These are phyloP conservation scores for Phytophthora fragariaefolia DNA, from an alignment of 352 stramenopile species.

Conservation along the genomic window DNA sequence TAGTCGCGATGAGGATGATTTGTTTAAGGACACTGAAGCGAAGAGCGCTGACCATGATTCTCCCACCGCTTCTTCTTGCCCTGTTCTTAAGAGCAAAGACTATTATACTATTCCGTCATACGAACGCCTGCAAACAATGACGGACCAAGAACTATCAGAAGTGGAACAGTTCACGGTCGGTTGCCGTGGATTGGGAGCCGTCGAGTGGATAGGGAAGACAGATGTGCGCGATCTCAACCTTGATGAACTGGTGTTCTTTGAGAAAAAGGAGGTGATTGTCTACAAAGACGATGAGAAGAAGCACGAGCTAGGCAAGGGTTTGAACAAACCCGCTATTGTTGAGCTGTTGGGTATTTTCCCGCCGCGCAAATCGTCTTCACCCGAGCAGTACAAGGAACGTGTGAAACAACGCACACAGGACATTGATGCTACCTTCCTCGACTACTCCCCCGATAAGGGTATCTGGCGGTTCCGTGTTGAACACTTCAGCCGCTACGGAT, in stretches of 20 bases:
- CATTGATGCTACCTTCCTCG: slow-evolving; percentile 80
- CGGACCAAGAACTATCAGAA: slow-evolving; percentile 64
- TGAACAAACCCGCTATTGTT: slow-evolving; percentile 84
- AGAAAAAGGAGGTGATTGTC: slow-evolving; percentile 88
- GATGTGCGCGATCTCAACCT: slow-evolving; percentile 83
- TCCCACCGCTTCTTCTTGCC: slow-evolving; percentile 53
- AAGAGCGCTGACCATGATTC: background rate
- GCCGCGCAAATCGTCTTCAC: slow-evolving; percentile 59
- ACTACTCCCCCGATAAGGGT: slow-evolving; percentile 75
- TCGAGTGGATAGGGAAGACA: slow-evolving; percentile 83
- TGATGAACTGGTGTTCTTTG: slow-evolving; percentile 81
- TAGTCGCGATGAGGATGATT: slow-evolving; percentile 58
- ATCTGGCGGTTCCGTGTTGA: slow-evolving; percentile 89
- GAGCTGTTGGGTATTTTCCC: slow-evolving; percentile 83
- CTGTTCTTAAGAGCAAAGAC: slow-evolving; percentile 72
- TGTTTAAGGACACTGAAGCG: slow-evolving; percentile 38
- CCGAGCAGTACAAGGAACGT: slow-evolving; percentile 75
- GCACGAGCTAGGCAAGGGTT: slow-evolving; percentile 67
- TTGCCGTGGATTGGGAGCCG: slow-evolving; percentile 77
- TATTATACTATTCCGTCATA: slow-evolving; percentile 85
- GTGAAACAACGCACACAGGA: slow-evolving; percentile 80
- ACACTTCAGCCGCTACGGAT: slow-evolving; percentile 87
- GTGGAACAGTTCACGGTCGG: slow-evolving; percentile 83
- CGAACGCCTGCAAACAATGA: slow-evolving; percentile 74
- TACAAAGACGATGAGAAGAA: slow-evolving; percentile 89